These are phyloP conservation scores for Chytridium lagenaria DNA, from an alignment of 371 early-diverging fungal genomes.

Conservation along the genomic window DNA sequence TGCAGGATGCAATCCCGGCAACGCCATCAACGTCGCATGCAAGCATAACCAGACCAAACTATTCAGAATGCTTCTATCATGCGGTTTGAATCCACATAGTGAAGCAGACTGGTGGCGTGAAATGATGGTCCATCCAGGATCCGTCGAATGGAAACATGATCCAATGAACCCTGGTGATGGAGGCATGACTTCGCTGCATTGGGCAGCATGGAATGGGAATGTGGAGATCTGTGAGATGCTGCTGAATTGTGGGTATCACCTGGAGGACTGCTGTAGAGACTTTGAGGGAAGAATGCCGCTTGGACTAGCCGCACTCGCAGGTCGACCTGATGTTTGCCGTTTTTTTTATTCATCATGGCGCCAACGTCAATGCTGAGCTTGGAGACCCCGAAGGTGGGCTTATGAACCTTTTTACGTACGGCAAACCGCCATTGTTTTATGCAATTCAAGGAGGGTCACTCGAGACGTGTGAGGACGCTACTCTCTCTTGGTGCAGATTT, in stretches of 20 bases:
- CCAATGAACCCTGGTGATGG: background rate
- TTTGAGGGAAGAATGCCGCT: background rate
- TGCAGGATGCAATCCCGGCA: background rate
- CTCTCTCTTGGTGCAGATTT: background rate
- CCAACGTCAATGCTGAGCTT: background rate
- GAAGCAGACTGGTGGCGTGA: background rate
- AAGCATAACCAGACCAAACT: background rate
- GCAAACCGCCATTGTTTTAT: background rate
- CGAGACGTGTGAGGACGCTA: background rate
- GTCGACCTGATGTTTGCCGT: background rate
- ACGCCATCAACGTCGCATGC: background rate
- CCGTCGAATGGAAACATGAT: background rate
- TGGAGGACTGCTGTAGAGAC: background rate
- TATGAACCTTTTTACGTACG: background rate
- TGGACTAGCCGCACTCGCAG: background rate
- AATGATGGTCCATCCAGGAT: background rate
- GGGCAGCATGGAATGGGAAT: background rate
- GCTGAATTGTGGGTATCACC: background rate
- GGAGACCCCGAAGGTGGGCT: background rate
- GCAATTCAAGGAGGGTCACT: background rate
- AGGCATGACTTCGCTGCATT: background rate
- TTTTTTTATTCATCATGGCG: background rate
- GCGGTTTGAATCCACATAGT: background rate
- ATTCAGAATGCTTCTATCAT: background rate
- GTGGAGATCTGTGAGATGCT: background rate